phyloP scores from a whole-genome alignment of 305 asterid species.

The Fraxinus latifolia region DNA sequence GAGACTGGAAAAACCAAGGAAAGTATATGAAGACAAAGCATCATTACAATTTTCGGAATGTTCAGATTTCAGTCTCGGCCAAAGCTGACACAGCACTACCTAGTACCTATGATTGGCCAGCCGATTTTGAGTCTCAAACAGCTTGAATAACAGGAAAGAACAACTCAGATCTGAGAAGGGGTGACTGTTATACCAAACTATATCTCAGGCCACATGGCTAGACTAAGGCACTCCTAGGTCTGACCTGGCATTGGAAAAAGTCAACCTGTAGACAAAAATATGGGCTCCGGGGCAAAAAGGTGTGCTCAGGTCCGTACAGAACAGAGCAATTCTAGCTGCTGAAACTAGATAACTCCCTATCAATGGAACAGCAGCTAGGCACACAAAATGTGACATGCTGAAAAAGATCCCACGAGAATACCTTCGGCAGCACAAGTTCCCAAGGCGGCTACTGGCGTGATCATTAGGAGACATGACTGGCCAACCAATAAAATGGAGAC shows the following conservation, averaged over 20 bases:
- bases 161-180: neutral
- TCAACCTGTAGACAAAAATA: neutral
- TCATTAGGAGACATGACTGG: neutral
- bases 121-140: neutral
- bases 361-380: neutral
- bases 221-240: neutral
- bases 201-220: neutral
- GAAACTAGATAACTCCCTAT: neutral
- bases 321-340: neutral
- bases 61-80: neutral
- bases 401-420: neutral
- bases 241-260: neutral
- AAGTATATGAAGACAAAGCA: neutral
- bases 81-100: neutral
- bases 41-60: neutral
- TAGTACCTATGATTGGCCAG: neutral
- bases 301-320: neutral
- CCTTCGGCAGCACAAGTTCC: conserved; percentile 1
- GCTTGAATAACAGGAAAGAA: conserved; percentile 2
- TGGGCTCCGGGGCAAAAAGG: neutral
- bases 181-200: neutral
- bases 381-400: neutral
- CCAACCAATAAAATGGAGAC: neutral
- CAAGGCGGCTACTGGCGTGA: neutral
- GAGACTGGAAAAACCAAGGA: neutral